Percentiles rank a stretch among this genome's conserved stretches.
These are phyloP conservation scores for Glutinoglossum americanum DNA, from an alignment of 495 filamentous ascomycete genomes.

Conservation along the genomic window DNA sequence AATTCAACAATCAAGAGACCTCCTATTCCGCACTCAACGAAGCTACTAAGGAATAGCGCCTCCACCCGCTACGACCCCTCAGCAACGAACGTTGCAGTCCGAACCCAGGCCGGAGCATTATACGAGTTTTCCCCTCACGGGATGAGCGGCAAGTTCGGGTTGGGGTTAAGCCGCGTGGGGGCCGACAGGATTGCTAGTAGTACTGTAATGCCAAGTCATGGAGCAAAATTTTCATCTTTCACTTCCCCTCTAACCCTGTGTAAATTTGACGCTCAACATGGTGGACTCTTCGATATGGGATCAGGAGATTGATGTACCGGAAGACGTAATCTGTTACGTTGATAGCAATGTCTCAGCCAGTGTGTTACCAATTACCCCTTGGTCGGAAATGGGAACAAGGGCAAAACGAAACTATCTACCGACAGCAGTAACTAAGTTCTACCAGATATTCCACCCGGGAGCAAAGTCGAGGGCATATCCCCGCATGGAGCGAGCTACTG, in stretches of 20 bases:
- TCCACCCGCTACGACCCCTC: no score
- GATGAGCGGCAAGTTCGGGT: no score
- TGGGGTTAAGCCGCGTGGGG: no score
- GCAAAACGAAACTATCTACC: neutral
- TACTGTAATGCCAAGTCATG: no score
- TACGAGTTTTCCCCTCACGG: no score
- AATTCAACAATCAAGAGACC: no score
- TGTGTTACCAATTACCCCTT: neutral
- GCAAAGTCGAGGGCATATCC: slow-evolving; percentile 2
- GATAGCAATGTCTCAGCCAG: slow-evolving; percentile 8
- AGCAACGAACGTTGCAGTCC: no score
- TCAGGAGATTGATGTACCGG: neutral
- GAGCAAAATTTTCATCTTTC: no score
- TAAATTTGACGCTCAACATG: neutral
- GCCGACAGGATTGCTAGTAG: no score
- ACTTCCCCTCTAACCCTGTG: neutral
- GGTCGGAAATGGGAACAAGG: neutral
- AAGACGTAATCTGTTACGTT: neutral
- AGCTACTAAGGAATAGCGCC: no score
- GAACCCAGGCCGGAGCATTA: no score
- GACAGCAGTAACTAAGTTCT: neutral
- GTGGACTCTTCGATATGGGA: neutral
- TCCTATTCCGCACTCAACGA: no score
- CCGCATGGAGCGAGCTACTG: slow-evolving; percentile 11
- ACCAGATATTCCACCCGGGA: slow-evolving; percentile 7